A percentile compares a stretch with the other conserved stretches of the same genome.
These are phyloP conservation scores for Colletotrichum spinosum DNA, from an alignment of 2,329 filamentous ascomycete species.

Conservation along the genomic window DNA sequence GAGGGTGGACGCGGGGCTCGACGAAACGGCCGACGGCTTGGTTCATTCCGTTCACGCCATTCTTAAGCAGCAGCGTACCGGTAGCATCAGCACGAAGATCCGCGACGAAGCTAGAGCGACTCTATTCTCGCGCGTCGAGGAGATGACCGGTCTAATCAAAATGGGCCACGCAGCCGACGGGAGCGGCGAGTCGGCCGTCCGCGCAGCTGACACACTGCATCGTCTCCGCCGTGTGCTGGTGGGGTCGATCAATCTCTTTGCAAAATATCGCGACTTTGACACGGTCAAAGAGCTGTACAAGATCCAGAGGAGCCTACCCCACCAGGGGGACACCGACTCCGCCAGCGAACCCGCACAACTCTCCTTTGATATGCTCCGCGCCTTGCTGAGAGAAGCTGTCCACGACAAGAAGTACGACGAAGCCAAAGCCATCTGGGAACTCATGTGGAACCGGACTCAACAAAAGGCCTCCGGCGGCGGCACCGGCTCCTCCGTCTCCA, in stretches of 20 bases:
- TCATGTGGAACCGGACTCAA: slow-evolving; percentile 66
- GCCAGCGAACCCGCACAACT: slow-evolving; percentile 44
- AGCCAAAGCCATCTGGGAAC: slow-evolving; percentile 75
- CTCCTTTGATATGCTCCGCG: slow-evolving; percentile 67
- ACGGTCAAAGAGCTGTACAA: slow-evolving; percentile 69
- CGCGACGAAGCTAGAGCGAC: slow-evolving; percentile 35
- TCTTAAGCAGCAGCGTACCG: slow-evolving; percentile 43
- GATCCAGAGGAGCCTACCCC: slow-evolving; percentile 53
- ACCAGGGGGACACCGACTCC: too few relatives aligned
- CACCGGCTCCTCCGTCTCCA: too few relatives aligned
- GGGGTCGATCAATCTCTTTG: slow-evolving; percentile 48
- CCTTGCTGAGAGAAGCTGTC: slow-evolving; percentile 76
- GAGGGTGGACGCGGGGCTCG: slow-evolving; percentile 54
- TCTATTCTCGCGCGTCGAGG: slow-evolving; percentile 45
- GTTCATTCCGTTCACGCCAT: slow-evolving; percentile 50
- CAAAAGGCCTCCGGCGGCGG: slow-evolving; percentile 51
- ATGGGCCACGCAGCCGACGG: neutral
- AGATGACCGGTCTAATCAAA: slow-evolving; percentile 36
- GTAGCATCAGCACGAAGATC: too few relatives aligned
- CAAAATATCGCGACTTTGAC: slow-evolving; percentile 56
- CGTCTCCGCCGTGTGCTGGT: slow-evolving; percentile 17
- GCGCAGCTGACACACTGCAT: slow-evolving; percentile 16
- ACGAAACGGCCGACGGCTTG: slow-evolving; percentile 45
- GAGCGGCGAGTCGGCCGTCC: neutral
- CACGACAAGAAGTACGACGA: slow-evolving; percentile 67